Percentiles rank a stretch among this genome's conserved stretches.
Evolutionary conservation across 495 filamentous ascomycete genomes (phyloP).

Genomic region (Cercophora newfieldiana): DNA sequence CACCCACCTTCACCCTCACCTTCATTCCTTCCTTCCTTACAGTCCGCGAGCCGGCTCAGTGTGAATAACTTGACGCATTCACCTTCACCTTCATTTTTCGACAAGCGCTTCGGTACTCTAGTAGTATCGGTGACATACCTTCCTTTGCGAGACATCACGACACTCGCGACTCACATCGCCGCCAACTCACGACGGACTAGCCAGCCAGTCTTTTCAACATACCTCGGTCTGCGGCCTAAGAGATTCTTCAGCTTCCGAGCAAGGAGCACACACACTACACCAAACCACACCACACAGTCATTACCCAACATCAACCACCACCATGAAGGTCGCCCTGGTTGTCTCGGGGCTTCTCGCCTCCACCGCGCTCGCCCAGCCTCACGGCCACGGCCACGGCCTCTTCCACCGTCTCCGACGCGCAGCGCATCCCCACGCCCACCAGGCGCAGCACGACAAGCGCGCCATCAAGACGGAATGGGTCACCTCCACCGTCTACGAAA

Average conservation of each 20-base stretch:
- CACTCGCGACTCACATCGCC: not conserved
- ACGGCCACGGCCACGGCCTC: constrained; percentile 32
- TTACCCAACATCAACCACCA: constrained; percentile 20
- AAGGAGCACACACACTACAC: too few relatives aligned
- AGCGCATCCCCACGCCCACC: constrained; percentile 28
- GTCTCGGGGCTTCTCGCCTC: constrained; percentile 45
- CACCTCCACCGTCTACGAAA: constrained; percentile 48
- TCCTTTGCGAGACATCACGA: not conserved
- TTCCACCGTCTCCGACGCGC: constrained; percentile 34
- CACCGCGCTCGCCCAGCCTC: constrained; percentile 46
- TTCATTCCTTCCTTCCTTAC: constrained; percentile 34
- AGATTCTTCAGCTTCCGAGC: not conserved
- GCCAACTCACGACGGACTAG: not conserved
- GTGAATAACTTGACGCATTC: constrained; percentile 16
- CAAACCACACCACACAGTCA: not conserved
- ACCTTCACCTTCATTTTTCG: constrained; percentile 28
- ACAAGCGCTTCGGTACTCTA: not conserved
- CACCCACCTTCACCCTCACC: too few relatives aligned
- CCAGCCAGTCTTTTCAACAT: not conserved
- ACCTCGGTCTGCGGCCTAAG: constrained; percentile 13
- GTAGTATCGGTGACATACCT: not conserved
- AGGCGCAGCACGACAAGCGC: constrained; percentile 37
- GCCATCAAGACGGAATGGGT: constrained; percentile 49
- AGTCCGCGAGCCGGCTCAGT: constrained; percentile 43
- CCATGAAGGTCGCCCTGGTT: constrained; percentile 51